Conservation (phyloP, 768 basidiomycete species). For the Fomitopsis pulvina region DNA sequence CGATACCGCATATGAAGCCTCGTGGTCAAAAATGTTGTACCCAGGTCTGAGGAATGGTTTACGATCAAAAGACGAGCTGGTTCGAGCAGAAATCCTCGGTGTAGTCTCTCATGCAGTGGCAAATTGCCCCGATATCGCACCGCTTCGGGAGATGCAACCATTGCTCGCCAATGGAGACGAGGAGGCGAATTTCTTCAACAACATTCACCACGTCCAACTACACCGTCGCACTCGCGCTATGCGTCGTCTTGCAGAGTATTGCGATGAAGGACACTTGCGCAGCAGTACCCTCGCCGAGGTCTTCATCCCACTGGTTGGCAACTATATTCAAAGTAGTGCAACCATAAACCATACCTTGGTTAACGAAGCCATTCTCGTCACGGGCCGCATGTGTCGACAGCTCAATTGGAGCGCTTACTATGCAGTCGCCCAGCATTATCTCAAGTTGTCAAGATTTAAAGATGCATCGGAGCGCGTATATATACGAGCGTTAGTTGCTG, state of each 20-base stretch:
- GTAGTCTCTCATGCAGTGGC: constrained; percentile 73
- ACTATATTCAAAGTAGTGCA: constrained; percentile 60
- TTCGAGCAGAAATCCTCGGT: constrained; percentile 76
- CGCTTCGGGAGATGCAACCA: constrained; percentile 73
- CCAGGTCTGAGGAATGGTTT: constrained; percentile 78
- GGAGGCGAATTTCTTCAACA: constrained; percentile 96
- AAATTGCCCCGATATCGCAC: constrained; percentile 48
- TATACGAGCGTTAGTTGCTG: constrained; percentile 75
- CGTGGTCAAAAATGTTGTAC: constrained; percentile 61
- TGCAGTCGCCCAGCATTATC: constrained; percentile 71
- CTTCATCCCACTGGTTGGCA: constrained; percentile 81
- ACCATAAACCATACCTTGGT: constrained; percentile 80
- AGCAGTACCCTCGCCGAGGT: constrained; percentile 72
- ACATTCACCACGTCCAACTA: constrained; percentile 88
- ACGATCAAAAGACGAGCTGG: constrained; percentile 74
- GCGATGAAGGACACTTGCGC: constrained; percentile 55
- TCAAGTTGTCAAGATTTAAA: constrained; percentile 62
- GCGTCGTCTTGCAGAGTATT: constrained; percentile 74
- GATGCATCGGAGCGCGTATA: constrained; percentile 71
- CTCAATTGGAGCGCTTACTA: constrained; percentile 85
- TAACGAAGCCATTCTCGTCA: constrained; percentile 79
- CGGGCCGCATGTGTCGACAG: constrained; percentile 70
- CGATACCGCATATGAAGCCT: constrained; percentile 38
- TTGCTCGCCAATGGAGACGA: constrained; percentile 84
- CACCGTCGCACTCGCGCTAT: constrained; percentile 86